Evolutionary conservation across 139 green algal genomes (phyloP), one percentile per base, ranked within the genome.

Genomic region (Closterium sp.): DNA sequence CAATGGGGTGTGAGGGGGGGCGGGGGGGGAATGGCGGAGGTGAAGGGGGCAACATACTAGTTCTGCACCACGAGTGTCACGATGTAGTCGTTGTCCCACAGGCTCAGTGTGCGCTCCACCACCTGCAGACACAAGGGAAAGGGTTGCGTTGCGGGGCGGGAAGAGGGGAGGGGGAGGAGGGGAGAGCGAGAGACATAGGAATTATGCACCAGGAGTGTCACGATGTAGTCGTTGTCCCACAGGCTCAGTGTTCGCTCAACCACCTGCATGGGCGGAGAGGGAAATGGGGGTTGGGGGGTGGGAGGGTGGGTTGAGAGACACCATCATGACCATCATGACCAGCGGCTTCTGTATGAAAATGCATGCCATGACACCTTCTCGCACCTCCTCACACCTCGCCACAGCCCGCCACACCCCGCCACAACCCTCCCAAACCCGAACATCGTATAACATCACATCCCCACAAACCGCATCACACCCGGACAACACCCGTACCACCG

Each of bases 401-500:
- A 97, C 99, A 11, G 98, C 94, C 2, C 98, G 98, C 98, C 98
- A 99, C 95, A 98, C 99, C 91, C 97, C 98, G 27, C 99, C 96
- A 89, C 99, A 96, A 98, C 99, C 91, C 97, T 98, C 22, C 99
- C 96, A 89, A 99, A 96, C 42, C 96, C 95, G 79, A 92, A 94
- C 6, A 99, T 93, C 38, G 99, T 98, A 0, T 96, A 94, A 89
- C 99, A 98, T 45, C 38, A 45, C 9, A 45, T 45, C 38, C 38
- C 38, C 10, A 45, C 38, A 6, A 45, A 45, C 38, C 38, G 38
- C 94, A 99, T 98, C 96, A 99, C 99, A 95, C 99, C 98, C 45
- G 99, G 98, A 97, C 99, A 99, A 97, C 99, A 97, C 22, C 98
- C 99, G 19, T 99, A 96, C 94, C 98, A 99, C 92, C 99, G 99